phyloP scores from a whole-genome alignment of 148 eudicot species.

The Heliamphora exappendiculata region DNA sequence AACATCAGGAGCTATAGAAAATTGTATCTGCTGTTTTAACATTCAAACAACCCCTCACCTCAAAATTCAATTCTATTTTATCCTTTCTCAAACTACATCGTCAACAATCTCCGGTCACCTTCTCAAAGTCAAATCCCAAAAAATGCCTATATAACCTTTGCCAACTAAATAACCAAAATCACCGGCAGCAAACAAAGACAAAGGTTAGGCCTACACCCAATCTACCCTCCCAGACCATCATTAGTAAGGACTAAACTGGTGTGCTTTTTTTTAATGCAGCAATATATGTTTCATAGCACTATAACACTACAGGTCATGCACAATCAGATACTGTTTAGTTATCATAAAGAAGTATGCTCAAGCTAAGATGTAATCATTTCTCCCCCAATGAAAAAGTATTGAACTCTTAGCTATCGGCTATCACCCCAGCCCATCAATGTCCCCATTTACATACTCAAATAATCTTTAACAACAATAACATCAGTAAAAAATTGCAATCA shows the following conservation, averaged over 20 bases:
- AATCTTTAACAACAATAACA: no score
- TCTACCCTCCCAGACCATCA: not conserved
- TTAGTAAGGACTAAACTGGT: no score
- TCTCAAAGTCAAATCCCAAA: not conserved
- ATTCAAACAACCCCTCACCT: not conserved
- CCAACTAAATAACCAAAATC: not conserved
- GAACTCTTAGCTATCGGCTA: not conserved
- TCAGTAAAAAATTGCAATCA: no score
- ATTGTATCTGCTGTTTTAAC: not conserved
- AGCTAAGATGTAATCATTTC: no score
- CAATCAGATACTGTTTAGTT: no score
- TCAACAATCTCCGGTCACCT: not conserved
- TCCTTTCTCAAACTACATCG: not conserved
- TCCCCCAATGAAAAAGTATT: not conserved
- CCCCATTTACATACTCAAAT: no score
- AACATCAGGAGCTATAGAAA: not conserved
- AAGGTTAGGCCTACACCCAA: not conserved
- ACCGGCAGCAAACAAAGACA: not conserved
- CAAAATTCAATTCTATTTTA: not conserved
- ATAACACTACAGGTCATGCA: not conserved
- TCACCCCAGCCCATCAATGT: not conserved
- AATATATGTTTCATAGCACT: not conserved
- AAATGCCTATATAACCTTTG: not conserved
- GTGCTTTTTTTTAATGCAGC: not conserved
- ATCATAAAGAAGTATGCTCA: no score